Conservation (phyloP, 2,329 filamentous ascomycete genomes). For the Fusarium sp. region DNA sequence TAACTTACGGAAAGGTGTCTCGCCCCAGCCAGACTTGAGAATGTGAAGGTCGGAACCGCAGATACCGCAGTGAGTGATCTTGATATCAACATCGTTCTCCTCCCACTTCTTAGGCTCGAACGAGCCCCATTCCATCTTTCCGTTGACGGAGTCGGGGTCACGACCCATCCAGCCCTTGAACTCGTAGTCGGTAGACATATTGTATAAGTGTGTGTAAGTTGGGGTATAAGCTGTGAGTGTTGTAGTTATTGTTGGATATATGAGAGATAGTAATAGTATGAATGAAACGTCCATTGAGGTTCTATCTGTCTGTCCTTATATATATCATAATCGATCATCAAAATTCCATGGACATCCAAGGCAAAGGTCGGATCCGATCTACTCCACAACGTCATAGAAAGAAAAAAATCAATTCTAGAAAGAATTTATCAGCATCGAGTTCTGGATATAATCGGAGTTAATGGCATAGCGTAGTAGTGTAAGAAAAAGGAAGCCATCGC, state of each 20-base stretch:
- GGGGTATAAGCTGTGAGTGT: neutral
- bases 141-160: constrained; percentile 53
- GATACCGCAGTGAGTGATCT: constrained; percentile 72
- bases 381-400: constrained; percentile 34
- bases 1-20: constrained; percentile 54
- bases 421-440: constrained; percentile 32
- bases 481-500: constrained; percentile 32
- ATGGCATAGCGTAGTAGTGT: neutral
- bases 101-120: constrained; percentile 72
- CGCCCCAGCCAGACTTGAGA: constrained; percentile 63
- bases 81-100: constrained; percentile 72
- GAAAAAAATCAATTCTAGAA: neutral
- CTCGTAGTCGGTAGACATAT: constrained; percentile 55
- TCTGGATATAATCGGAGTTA: constrained; percentile 30
- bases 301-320: constrained; percentile 10
- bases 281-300: neutral
- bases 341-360: constrained; percentile 13
- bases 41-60: constrained; percentile 71
- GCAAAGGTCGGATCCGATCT: neutral
- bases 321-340: neutral
- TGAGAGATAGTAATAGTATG: neutral
- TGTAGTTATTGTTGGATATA: neutral
- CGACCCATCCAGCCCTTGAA: constrained; percentile 65
- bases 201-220: constrained; percentile 7
- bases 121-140: constrained; percentile 64